Evolutionary conservation across 805 yeast genomes (phyloP).

Genomic region (Pachysolen tannophilus): DNA sequence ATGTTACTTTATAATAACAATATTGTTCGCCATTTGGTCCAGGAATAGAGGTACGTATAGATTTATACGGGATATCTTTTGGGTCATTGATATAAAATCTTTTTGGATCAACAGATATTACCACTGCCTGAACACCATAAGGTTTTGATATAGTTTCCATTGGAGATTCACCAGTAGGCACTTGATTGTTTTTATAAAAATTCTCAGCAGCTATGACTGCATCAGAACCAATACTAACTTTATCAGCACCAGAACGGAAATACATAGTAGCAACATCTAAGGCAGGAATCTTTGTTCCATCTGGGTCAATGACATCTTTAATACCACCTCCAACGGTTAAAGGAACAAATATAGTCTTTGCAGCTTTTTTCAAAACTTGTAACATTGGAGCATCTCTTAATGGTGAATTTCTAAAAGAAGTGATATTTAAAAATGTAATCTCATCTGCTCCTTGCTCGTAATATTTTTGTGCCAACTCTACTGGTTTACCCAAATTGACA

Average conservation of each 20-base stretch:
- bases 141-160: conserved; percentile 89
- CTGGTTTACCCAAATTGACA: conserved; percentile 94
- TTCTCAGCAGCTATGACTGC: conserved; percentile 89
- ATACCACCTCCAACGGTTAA: conserved; percentile 98
- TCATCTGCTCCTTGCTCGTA: conserved; percentile 97
- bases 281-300: conserved; percentile 73
- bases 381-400: conserved; percentile 92
- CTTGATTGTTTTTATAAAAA: conserved; percentile 50
- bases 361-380: conserved; percentile 74
- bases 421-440: conserved; percentile 87
- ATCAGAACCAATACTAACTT: conserved; percentile 96
- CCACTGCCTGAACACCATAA: conserved; percentile 96
- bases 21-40: conserved; percentile 89
- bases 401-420: conserved; percentile 94
- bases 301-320: conserved; percentile 82
- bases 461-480: conserved; percentile 83
- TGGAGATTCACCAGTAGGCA: conserved; percentile 70
- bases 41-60: conserved; percentile 52
- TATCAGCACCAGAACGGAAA: conserved; percentile 96
- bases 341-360: conserved; percentile 91
- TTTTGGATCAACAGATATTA: conserved; percentile 96
- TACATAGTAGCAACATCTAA: conserved; percentile 85
- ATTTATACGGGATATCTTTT: conserved; percentile 47
- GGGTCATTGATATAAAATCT: conserved; percentile 70
- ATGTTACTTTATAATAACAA: conserved; percentile 93